A percentile compares a stretch with the other conserved stretches of the same genome.
Evolutionary conservation across 2,329 filamentous ascomycete species (phyloP).

Genomic region (Macrophomina phaseolina): DNA sequence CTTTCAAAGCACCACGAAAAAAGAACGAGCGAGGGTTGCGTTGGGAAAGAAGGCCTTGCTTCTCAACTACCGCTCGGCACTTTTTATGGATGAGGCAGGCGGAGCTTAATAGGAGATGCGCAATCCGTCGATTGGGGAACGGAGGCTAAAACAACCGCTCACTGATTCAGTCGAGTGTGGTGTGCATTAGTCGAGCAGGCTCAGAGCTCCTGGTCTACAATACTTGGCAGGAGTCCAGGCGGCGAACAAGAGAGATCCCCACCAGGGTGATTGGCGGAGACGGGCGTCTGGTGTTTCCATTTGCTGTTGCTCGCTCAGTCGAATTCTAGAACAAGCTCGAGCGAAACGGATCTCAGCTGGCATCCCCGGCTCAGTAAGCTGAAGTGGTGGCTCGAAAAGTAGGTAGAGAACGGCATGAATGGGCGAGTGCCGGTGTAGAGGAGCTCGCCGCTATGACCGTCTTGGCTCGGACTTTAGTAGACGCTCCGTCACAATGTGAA

Average conservation of each 20-base stretch:
- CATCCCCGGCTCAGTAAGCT: neutral
- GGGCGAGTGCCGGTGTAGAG: neutral
- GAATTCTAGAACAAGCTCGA: neutral
- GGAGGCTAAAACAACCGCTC: neutral
- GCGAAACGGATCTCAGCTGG: neutral
- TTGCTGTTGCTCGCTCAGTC: neutral
- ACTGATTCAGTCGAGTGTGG: constrained; percentile 8
- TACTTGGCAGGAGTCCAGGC: constrained; percentile 4
- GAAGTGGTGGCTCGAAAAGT: neutral
- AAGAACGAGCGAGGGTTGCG: neutral
- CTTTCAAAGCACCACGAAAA: neutral
- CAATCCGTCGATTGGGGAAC: neutral
- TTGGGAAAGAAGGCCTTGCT: neutral
- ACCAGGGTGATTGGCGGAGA: neutral
- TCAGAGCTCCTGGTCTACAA: neutral
- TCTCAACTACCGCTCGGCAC: neutral
- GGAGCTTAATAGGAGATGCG: neutral
- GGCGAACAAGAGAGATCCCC: neutral
- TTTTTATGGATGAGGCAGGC: neutral
- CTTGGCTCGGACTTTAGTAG: constrained; percentile 6
- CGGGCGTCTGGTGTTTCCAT: neutral
- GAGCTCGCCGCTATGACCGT: neutral
- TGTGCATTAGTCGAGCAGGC: neutral
- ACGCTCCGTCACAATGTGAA: neutral
- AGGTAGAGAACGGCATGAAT: neutral